Conservation (phyloP, 495 filamentous ascomycete species). For the Aspergillus indologenus region DNA sequence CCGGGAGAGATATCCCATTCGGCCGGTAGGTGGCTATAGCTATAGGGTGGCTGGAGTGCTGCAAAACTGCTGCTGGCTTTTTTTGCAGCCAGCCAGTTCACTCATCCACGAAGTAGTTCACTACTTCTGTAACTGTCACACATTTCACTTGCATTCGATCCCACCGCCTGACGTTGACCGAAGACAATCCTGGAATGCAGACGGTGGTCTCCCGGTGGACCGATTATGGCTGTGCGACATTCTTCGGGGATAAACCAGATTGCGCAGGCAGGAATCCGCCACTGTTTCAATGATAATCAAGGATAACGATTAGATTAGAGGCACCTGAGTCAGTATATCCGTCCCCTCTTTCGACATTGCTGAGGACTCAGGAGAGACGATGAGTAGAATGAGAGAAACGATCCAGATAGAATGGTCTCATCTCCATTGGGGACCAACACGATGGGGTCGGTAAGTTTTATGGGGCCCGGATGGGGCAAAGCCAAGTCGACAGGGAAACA, state of each 20-base stretch:
- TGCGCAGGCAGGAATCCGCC: conserved; percentile 2
- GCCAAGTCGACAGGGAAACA: too few relatives aligned
- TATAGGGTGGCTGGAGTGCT: not conserved
- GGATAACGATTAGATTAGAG: not conserved
- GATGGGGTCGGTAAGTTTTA: too few relatives aligned
- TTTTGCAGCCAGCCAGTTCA: not conserved
- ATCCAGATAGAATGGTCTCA: not conserved
- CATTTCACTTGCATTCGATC: not conserved
- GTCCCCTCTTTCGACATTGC: too few relatives aligned
- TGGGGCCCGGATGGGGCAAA: not conserved
- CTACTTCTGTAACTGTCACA: not conserved
- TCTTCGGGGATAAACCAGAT: conserved; percentile 4
- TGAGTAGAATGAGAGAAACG: not conserved
- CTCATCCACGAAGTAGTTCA: not conserved
- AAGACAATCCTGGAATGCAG: conserved; percentile 6
- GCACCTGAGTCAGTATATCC: not conserved
- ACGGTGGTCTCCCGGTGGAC: conserved; percentile 10
- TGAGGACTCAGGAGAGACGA: too few relatives aligned
- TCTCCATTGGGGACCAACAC: not conserved
- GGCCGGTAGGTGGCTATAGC: not conserved
- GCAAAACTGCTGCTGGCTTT: not conserved
- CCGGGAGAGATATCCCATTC: not conserved
- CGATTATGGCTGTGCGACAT: conserved; percentile 12
- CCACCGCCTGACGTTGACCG: not conserved
- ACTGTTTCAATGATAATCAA: conserved; percentile 5